Evolutionary conservation across 148 eudicot species (phyloP).

Genomic region (Gaultheria prostrata): DNA sequence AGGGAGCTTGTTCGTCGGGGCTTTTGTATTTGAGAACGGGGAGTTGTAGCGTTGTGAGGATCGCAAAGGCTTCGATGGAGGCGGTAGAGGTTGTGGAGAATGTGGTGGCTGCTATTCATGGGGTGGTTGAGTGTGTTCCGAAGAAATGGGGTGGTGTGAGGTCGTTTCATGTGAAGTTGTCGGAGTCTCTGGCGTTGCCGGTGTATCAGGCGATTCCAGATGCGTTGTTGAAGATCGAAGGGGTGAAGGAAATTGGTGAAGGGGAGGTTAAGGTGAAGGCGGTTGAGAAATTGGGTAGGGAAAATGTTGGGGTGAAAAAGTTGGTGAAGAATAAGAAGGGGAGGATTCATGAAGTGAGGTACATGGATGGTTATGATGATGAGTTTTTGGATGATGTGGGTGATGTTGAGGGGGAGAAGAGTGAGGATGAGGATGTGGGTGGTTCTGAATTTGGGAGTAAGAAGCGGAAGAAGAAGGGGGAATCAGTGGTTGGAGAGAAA

Average conservation of each 20-base stretch:
- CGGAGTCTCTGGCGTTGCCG: slow-evolving; percentile 75
- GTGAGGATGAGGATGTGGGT: background rate
- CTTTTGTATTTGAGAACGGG: slow-evolving; percentile 63
- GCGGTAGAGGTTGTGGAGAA: slow-evolving; percentile 60
- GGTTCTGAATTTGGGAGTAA: background rate
- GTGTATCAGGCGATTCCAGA: slow-evolving; percentile 77
- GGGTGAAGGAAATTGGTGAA: slow-evolving; percentile 17
- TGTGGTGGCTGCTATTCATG: slow-evolving; percentile 53
- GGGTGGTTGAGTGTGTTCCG: slow-evolving; percentile 52
- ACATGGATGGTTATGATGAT: slow-evolving; percentile 51
- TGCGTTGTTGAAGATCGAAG: slow-evolving; percentile 52
- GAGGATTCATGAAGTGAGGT: slow-evolving; percentile 76
- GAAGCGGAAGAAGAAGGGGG: slow-evolving; percentile 4
- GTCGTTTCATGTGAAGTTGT: slow-evolving; percentile 68
- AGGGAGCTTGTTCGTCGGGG: slow-evolving; percentile 48
- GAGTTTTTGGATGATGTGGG: slow-evolving; percentile 12
- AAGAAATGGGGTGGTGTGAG: slow-evolving; percentile 69
- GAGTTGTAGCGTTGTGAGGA: slow-evolving; percentile 68
- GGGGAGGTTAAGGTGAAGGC: slow-evolving; percentile 13
- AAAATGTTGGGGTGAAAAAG: slow-evolving; percentile 27
- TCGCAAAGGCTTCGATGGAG: slow-evolving; percentile 57
- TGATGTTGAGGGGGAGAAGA: background rate
- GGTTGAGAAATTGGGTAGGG: slow-evolving; percentile 18
- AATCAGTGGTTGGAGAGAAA: slow-evolving; percentile 2
- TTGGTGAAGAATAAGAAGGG: slow-evolving; percentile 75